A percentile compares a stretch with the other conserved stretches of the same genome.
phyloP scores from a whole-genome alignment of 1,284 basidiomycete species.

The Athelia psychrophila region DNA sequence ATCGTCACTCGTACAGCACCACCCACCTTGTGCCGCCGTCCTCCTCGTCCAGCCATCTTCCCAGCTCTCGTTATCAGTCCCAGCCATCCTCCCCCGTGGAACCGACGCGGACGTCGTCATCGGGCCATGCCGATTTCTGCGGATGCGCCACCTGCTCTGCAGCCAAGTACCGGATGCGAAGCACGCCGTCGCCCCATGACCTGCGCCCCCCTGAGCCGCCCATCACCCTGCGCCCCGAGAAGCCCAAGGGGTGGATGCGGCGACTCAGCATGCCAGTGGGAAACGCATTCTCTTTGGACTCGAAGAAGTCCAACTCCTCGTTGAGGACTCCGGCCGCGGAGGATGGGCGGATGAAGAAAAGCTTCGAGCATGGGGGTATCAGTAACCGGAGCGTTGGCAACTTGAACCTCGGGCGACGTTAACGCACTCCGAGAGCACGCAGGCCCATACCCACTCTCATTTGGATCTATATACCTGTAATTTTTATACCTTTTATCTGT shows the following conservation, averaged over 20 bases:
- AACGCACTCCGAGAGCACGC: neutral
- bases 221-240: conserved; percentile 44
- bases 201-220: conserved; percentile 41
- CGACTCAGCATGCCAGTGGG: conserved; percentile 71
- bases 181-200: conserved; percentile 31
- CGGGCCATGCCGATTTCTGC: conserved; percentile 54
- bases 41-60: conserved; percentile 18
- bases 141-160: conserved; percentile 60
- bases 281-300: conserved; percentile 49
- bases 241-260: conserved; percentile 71
- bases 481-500: too few species aligned
- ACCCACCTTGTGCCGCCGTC: conserved; percentile 42
- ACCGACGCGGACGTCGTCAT: neutral
- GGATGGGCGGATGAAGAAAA: neutral
- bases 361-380: conserved; percentile 1
- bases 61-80: neutral
- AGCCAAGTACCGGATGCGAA: conserved; percentile 38
- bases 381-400: neutral
- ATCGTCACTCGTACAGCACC: conserved; percentile 40
- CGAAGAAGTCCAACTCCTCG: conserved; percentile 28
- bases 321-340: neutral
- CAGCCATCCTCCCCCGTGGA: neutral
- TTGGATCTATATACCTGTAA: too few species aligned
- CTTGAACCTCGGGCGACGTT: neutral
- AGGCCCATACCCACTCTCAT: too few species aligned